Base-by-base conservation (phyloP, 805 yeast genomes). In the Barnettozyma vustinii region DNA sequence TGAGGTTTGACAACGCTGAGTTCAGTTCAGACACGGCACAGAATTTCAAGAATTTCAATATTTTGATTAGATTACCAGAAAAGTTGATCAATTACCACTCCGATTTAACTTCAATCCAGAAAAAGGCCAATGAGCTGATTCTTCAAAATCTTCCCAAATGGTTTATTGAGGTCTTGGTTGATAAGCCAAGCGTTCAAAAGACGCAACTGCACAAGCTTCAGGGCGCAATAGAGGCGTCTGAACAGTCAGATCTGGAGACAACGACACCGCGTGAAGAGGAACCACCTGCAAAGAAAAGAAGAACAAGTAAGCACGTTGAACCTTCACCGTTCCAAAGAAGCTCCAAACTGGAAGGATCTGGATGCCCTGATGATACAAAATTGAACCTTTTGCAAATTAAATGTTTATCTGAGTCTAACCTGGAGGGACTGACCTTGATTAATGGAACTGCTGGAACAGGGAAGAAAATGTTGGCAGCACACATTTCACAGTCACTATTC, bases 401-500 rank as follows among this genome's bases (percentile, higher is more conserved):
- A 18, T 37, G 26, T 21, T 20, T 18, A 20, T 8, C n/a, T 13
- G 42, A 58, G 9, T 63, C 65, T 0, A 46, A 60, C 0, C 44
- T 40, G 9, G 68, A 74, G 3, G 79, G 80, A 1, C 56, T 80
- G 2, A 60, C 65, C 0, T 62, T 77, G 16, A 65, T 80, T 8
- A 72, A 69, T 44, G 83, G 82, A 0, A 76, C 79, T 1, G 77
- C 81, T 0, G 82, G 82, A 2, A 73, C 83, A 0, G 85, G 84
- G 0, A 73, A 74, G 49, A 66, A 72, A 2, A 61, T 56, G 5
- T 47, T 66, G 4, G 52, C 62, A 2, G 49, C 65, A 0, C 54
- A 60, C 20, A 51, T 65, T 6, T 46, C 68, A 2, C 44, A 54
- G n/a, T 42, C 53, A 2, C 40, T 65, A 9, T 18, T 47, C 13